Evolutionary conservation across 2,329 filamentous ascomycete genomes (phyloP), one percentile per base, ranked within the genome.

Genomic region (Ophiostoma angusticollis): DNA sequence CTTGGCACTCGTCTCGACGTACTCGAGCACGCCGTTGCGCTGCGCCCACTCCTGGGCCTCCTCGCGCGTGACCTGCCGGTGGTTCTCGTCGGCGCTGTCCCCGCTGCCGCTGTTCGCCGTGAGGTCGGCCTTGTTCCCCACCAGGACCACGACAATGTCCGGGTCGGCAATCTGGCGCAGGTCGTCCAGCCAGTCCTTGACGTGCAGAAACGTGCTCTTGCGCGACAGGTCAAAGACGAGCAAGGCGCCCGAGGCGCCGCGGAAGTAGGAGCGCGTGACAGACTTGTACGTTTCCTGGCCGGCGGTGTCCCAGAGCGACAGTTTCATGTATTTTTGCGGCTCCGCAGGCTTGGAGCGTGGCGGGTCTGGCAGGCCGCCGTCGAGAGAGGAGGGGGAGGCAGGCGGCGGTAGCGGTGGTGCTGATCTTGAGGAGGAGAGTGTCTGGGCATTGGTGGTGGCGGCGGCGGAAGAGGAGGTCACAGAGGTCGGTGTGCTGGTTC

Each of bases 211-310:
- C 7, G 89, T 96, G 37, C 78, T 70, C 35, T 78, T 78, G 42
- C 91, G 74, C 21, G 84, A 84, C 48, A 98, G 89, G 60, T 98
- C 91, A 56, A 95, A 98, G 45, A 98, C 91, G 19, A 98, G 74
- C 12, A 98, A 70, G 32, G 72, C 72, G 43, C 72, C 72, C 19
- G 68, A 73, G 13, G 72, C 72, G 52, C 86, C 87, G 38, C 87
- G 80, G 61, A 94, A 94, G 64, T 95, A 95, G 45, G 83, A 91
- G 39, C 89, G 72, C 8, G 89, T 96, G 43, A 96, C 91, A 31
- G 82, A 89, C 59, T 95, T 95, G 68, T 96, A 96, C 11, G 86
- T 94, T 65, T 96, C 89, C 59, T 96, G 89, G 19, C 89, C 89
- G 13, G 89, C 89, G 1, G 89, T 96, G 56, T 95, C 89, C 89